Evolutionary conservation across 345 rosid genomes (phyloP).

Genomic region (Populus euphratica): DNA sequence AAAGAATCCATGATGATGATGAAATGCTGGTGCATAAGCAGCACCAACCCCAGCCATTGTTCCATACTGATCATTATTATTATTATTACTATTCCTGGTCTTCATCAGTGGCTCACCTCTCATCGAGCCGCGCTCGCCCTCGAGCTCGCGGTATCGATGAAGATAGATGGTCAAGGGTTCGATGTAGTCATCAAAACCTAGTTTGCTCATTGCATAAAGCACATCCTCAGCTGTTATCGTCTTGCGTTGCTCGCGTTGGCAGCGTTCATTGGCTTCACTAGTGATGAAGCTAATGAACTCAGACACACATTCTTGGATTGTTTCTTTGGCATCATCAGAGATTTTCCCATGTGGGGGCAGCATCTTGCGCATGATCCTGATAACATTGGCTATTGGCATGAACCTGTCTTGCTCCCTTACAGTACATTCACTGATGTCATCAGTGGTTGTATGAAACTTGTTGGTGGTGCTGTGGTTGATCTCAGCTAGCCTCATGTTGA

Average conservation of each 20-base stretch:
- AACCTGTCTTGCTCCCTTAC: conserved; percentile 36
- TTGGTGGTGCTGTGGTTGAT: conserved; percentile 17
- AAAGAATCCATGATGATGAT: conserved; percentile 42
- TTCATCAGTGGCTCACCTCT: conserved; percentile 55
- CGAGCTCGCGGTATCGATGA: conserved; percentile 29
- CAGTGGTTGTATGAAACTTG: conserved; percentile 6
- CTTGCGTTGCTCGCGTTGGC: conserved; percentile 40
- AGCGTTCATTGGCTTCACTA: conserved; percentile 35
- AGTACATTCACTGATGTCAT: conserved; percentile 39
- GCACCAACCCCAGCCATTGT: conserved; percentile 29
- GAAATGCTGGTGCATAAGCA: conserved; percentile 41
- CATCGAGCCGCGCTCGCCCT: conserved; percentile 41
- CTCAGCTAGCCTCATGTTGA: conserved; percentile 35
- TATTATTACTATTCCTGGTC: conserved; percentile 22
- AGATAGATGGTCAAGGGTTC: conserved; percentile 34
- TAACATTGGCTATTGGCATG: conserved; percentile 37
- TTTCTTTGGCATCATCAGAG: conserved; percentile 36
- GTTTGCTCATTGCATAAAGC: conserved; percentile 35
- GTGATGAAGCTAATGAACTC: conserved; percentile 39
- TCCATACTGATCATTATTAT: conserved; percentile 29
- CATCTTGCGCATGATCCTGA: conserved; percentile 34
- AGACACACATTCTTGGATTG: conserved; percentile 35
- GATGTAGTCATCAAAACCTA: conserved; percentile 35
- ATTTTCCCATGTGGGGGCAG: conserved; percentile 33
- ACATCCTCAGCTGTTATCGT: conserved; percentile 37